Base-by-base conservation (phyloP, 345 rosid species). In the Eucalyptus pauciflora region DNA sequence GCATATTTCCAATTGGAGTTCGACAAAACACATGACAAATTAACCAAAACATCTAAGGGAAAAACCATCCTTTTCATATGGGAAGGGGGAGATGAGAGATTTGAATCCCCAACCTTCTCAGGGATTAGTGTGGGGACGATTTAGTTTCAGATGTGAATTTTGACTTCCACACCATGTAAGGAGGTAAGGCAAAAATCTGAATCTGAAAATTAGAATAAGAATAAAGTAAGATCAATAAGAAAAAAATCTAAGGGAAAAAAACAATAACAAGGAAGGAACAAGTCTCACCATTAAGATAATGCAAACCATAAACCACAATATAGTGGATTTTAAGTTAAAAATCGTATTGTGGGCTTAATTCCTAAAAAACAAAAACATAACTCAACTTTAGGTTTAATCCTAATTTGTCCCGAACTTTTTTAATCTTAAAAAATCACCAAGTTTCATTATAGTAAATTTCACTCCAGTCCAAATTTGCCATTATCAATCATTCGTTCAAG, bases 111-210 rank as follows among this genome's bases (percentile, higher is more conserved):
- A 51, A 4, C 16, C 16, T 51, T 51, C 20, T 51, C 20, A 51
- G 20, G 7, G 8, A 7, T 50, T 50, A 50, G 20, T 1, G 1
- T 50, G 20, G 20, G 7, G 3, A 50, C 8, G 8, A 51, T 51
- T 51, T 51, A 51, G 3, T 51, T 51, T 51, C 20, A 16, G 20
- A 2, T 5, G 2, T 50, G 7, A 5, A 7, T 50, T 50, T 50
- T 50, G 7, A 50, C 3, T 50, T 3, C 0, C 18, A 50, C 1
- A 3, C 3, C 7, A 6, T 1, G 7, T 6, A 50, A 50, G 3
- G 0, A 50, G 8, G 0, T 50, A 50, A 0, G 1, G 17, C 20
- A 16, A 50, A 50, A 50, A 50, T 50, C 8, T 50, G 7, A 6
- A 3, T 50, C 3, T 50, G 1, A 50, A 5, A 50, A 7, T 50